A percentile compares a stretch with the other conserved stretches of the same genome.
Conservation (phyloP, 192 early-diverging fungal species). For the Mortierella alpina region DNA sequence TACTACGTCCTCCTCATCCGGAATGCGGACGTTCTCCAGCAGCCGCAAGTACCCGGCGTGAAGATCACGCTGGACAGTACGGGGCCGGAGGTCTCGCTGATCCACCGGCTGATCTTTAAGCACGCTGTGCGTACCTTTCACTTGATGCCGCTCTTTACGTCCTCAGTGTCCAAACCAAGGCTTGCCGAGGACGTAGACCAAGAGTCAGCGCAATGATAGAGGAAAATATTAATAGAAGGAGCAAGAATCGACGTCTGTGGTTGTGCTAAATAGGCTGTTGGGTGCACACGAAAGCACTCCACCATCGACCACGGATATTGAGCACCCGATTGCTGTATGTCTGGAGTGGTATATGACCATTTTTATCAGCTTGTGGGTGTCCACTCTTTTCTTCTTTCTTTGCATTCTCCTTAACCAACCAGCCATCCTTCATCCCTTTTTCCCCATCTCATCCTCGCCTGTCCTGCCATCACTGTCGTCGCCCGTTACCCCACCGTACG, state of each 20-base stretch:
- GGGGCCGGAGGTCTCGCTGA: conserved; percentile 20
- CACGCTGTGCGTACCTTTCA: conserved; percentile 34
- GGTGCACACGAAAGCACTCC: too few species aligned
- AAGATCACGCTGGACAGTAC: neutral
- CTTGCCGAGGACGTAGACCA: too few species aligned
- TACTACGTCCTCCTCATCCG: conserved; percentile 39
- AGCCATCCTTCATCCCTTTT: neutral
- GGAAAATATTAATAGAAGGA: neutral
- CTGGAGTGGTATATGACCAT: too few species aligned
- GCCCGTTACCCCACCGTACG: too few species aligned
- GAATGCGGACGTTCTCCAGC: conserved; percentile 25
- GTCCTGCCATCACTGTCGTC: too few species aligned
- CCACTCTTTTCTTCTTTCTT: too few species aligned
- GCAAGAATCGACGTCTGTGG: neutral
- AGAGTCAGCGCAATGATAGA: neutral
- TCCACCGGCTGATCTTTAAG: conserved; percentile 36
- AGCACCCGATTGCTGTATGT: too few species aligned
- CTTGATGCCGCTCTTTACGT: conserved; percentile 32
- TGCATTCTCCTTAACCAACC: neutral
- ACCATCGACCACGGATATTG: too few species aligned
- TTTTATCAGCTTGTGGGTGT: too few species aligned
- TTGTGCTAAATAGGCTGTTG: too few species aligned
- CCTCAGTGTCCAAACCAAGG: neutral
- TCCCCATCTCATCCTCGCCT: neutral
- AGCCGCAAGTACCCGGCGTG: neutral